Evolutionary conservation across 2,329 filamentous ascomycete genomes (phyloP).

Genomic region (Aspergillus piperis): DNA sequence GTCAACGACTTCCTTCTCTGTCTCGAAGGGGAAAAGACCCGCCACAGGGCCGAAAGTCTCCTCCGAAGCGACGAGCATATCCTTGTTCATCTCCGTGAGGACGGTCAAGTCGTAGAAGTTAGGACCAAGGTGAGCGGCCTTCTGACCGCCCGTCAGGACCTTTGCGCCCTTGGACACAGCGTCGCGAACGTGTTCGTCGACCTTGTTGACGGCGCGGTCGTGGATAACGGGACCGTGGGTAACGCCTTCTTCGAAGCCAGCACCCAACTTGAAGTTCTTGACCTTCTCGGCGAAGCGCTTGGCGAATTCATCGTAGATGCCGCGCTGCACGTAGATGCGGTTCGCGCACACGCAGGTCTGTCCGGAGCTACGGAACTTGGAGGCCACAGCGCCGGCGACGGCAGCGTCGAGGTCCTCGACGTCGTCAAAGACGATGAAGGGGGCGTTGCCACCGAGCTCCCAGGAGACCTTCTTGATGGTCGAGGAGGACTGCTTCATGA

Average conservation of each 20-base stretch:
- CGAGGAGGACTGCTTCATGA: conserved; percentile 85
- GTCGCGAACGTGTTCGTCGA: conserved; percentile 76
- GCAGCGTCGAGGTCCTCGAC: conserved; percentile 78
- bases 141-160: conserved; percentile 73
- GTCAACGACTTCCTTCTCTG: conserved; percentile 82
- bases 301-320: conserved; percentile 57
- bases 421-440: conserved; percentile 96
- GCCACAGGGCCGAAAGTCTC: conserved; percentile 97
- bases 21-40: conserved; percentile 83
- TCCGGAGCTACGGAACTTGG: conserved; percentile 91
- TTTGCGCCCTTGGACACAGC: conserved; percentile 75
- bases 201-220: conserved; percentile 76
- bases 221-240: conserved; percentile 65
- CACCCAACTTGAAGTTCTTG: conserved; percentile 49
- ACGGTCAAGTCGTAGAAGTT: conserved; percentile 94
- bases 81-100: conserved; percentile 77
- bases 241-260: conserved; percentile 48
- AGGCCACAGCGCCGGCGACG: conserved; percentile 77
- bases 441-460: conserved; percentile 91
- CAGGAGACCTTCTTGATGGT: conserved; percentile 86
- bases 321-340: conserved; percentile 55
- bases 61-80: conserved; percentile 82
- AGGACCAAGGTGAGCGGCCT: conserved; percentile 69
- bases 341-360: conserved; percentile 91
- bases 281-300: conserved; percentile 58